Percentiles rank a stretch among this genome's conserved stretches.
phyloP scores from a whole-genome alignment of 106 monocot genomes.

The Chionographis japonica region DNA sequence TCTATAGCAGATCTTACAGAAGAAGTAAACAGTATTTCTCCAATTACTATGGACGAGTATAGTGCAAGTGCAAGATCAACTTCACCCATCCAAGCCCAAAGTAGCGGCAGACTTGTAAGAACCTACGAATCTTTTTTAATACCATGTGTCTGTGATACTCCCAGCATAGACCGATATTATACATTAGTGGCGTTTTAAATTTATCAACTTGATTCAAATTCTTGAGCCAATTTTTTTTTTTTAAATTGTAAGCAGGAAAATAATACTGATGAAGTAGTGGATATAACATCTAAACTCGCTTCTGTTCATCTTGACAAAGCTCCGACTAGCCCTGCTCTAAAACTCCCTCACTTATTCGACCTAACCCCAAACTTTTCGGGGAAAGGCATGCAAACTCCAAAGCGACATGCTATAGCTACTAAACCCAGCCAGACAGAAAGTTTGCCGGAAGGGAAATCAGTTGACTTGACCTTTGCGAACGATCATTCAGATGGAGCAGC shows the following conservation, averaged over 20 bases:
- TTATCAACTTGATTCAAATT: no score
- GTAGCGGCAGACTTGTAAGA: constrained; percentile 52
- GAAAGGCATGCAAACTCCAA: constrained; percentile 52
- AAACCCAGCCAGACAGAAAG: constrained; percentile 36
- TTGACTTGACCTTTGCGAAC: constrained; percentile 20
- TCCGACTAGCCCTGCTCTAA: constrained; percentile 61
- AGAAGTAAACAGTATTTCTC: constrained; percentile 70
- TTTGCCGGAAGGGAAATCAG: constrained; percentile 26
- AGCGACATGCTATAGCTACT: constrained; percentile 22
- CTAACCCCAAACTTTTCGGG: constrained; percentile 79
- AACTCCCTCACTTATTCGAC: constrained; percentile 87
- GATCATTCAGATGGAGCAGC: constrained; percentile 23
- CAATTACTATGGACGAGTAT: constrained; percentile 46
- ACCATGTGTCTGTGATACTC: not conserved
- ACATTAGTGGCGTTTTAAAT: not conserved
- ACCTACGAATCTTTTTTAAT: not conserved
- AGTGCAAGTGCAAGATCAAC: constrained; percentile 24
- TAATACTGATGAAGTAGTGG: constrained; percentile 44
- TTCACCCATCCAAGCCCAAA: constrained; percentile 40
- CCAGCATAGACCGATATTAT: not conserved
- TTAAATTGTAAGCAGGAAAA: constrained; percentile 44
- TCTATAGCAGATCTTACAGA: constrained; percentile 88
- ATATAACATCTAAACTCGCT: constrained; percentile 67
- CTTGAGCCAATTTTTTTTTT: no score
- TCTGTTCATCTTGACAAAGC: constrained; percentile 74